Percentiles rank a stretch among this genome's conserved stretches.
Conservation (phyloP, 2,329 filamentous ascomycete genomes). For the Emmonsiellopsis sp. region DNA sequence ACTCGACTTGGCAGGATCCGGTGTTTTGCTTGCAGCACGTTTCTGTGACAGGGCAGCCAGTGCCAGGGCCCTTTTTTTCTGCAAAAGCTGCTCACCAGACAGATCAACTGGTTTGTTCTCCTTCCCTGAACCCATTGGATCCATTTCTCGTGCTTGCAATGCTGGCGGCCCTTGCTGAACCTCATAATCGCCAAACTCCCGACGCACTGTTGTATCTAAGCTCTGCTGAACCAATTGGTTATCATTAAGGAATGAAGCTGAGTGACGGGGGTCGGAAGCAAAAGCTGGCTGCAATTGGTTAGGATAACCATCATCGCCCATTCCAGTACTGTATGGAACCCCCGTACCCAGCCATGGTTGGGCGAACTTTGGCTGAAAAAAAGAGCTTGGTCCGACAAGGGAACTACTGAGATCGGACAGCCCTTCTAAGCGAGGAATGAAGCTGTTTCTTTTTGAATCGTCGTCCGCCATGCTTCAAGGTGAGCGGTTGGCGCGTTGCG, state of each 20-base stretch:
- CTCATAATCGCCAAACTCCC: neutral
- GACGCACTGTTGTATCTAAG: no score
- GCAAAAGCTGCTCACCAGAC: constrained; percentile 1
- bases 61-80: constrained; percentile 2
- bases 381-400: constrained; percentile 1
- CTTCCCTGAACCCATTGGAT: neutral
- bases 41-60: constrained; percentile 5
- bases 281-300: neutral
- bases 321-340: neutral
- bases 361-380: neutral
- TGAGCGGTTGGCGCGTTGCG: neutral
- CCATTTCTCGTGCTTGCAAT: neutral
- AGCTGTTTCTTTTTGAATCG: neutral
- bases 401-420: constrained; percentile 5
- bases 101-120: neutral
- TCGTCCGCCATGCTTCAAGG: neutral
- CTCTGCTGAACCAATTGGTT: no score
- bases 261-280: neutral
- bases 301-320: neutral
- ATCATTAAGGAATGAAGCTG: neutral
- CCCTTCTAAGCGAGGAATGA: constrained; percentile 1
- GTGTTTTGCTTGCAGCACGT: neutral
- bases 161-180: neutral
- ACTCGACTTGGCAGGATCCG: neutral
- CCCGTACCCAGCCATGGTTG: neutral